Percentiles rank a stretch among this genome's conserved stretches.
Conservation (phyloP, 2,329 filamentous ascomycete species). For the Tolypocladium endophyticum region DNA sequence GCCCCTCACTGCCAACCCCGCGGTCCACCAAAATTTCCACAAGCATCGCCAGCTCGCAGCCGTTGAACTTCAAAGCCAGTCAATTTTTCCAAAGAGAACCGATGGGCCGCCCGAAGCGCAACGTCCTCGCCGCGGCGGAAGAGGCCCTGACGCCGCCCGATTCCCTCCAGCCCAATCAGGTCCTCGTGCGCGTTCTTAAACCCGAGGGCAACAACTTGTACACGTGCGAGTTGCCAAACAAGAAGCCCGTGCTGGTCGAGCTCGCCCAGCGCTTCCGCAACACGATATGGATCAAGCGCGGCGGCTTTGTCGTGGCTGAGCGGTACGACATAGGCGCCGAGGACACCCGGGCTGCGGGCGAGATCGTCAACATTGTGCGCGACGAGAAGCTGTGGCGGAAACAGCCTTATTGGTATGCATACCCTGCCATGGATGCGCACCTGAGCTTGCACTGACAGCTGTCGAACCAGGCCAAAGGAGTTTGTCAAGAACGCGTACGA, state of each 20-base stretch:
- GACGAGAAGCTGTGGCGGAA: constrained; percentile 92
- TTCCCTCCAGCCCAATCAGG: constrained; percentile 48
- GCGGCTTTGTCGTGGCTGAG: constrained; percentile 79
- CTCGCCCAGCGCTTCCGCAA: constrained; percentile 78
- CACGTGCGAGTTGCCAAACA: constrained; percentile 60
- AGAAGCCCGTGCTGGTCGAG: constrained; percentile 62
- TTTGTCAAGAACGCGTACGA: constrained; percentile 57
- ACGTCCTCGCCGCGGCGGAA: constrained; percentile 66
- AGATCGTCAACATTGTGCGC: constrained; percentile 86
- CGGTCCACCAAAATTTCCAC: constrained; percentile 1
- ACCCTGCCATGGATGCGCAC: neutral
- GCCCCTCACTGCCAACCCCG: neutral
- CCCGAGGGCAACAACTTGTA: constrained; percentile 87
- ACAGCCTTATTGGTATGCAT: constrained; percentile 65
- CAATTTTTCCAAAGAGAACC: neutral
- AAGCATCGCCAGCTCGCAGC: neutral
- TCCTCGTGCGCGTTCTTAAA: constrained; percentile 68
- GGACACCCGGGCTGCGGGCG: constrained; percentile 71
- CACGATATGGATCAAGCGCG: constrained; percentile 86
- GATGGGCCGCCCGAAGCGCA: constrained; percentile 49
- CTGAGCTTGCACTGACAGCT: constrained; percentile 9
- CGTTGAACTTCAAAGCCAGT: neutral
- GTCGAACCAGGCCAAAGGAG: constrained; percentile 57
- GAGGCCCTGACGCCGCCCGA: constrained; percentile 52
- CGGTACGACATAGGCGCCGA: constrained; percentile 50